Evolutionary conservation across 495 filamentous ascomycete species (phyloP).

Genomic region (Jackrogersella minutella): DNA sequence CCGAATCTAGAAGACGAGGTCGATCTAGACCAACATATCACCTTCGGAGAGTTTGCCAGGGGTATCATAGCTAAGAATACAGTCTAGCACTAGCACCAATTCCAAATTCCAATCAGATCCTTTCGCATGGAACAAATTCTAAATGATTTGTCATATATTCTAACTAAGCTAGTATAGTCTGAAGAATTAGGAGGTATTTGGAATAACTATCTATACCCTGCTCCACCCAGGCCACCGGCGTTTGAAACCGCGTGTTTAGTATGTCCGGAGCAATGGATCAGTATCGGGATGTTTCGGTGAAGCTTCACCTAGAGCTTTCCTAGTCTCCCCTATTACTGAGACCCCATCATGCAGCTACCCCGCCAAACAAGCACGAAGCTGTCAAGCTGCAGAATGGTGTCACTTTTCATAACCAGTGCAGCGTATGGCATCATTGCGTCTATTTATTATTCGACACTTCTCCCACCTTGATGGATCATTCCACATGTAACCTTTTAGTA

Average conservation of each 20-base stretch:
- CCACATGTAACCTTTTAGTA: too few species aligned
- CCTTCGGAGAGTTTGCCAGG: slow-evolving; percentile 88
- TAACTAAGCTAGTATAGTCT: neutral
- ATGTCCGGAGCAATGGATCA: neutral
- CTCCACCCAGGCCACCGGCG: neutral
- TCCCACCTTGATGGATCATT: neutral
- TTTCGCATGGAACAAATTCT: neutral
- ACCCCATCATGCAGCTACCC: slow-evolving; percentile 12
- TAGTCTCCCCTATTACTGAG: neutral
- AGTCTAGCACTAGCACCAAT: slow-evolving; percentile 39
- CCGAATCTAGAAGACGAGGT: slow-evolving; percentile 91
- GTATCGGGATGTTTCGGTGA: too few species aligned
- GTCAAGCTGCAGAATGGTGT: neutral
- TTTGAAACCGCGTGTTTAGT: neutral
- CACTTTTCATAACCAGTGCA: slow-evolving; percentile 17
- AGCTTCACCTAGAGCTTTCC: too few species aligned
- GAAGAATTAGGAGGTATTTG: too few species aligned
- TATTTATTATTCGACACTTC: slow-evolving; percentile 7
- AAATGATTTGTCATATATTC: neutral
- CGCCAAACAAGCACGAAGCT: neutral
- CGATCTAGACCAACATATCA: slow-evolving; percentile 70
- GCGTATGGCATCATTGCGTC: slow-evolving; percentile 22
- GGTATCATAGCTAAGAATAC: slow-evolving; percentile 85
- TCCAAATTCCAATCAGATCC: neutral
- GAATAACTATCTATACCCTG: neutral